Base-by-base conservation (phyloP, 768 basidiomycete genomes). In the Lactifluus hygrophoroides region DNA sequence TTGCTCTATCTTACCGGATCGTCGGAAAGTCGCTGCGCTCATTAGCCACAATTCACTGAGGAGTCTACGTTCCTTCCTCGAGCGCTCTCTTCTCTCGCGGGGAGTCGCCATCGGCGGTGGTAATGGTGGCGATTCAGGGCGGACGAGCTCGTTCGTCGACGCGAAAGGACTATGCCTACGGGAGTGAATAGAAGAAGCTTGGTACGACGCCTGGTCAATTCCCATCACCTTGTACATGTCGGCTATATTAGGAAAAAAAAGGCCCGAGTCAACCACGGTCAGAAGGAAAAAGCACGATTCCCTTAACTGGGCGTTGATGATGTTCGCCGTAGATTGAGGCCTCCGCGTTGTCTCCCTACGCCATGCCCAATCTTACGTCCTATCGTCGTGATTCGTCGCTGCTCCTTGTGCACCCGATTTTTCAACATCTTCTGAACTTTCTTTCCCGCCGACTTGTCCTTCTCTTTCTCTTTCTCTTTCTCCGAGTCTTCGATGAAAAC, bases 31-130 rank as follows among this genome's bases (percentile, higher is more conserved):
- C 16, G 96, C 93, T 0, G 95, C 91, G 7, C 87, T 89, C 80
- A 92, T 90, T 5, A 96, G 72, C 96, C 96, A 99, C 7, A 97
- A 73, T 64, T 92, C 84, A 57, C 86, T 89, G 58, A 96, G 73
- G 28, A 96, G 72, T 25, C 83, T 75, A 40, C 81, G 82, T 62
- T 84, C 85, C 23, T 77, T 76, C 19, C 75, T 76, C 3, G 76
- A 72, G 6, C 75, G 72, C 46, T 58, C 61, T 38, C 74, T 77
- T 51, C 68, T 60, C 35, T 65, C 58, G 1, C 64, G 62, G 10
- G 62, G 45, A 16, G 65, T 51, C 11, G 65, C 63, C 13, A 62
- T 49, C 5, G 73, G 66, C 5, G 71, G 71, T 3, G 76, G 74
- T 3, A 76, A 74, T 2, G 82, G 74, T 0, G 68, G 69, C 3